These are phyloP conservation scores for Thermomyces lanuginosus DNA, from an alignment of 2,329 filamentous ascomycete species.

Conservation along the genomic window DNA sequence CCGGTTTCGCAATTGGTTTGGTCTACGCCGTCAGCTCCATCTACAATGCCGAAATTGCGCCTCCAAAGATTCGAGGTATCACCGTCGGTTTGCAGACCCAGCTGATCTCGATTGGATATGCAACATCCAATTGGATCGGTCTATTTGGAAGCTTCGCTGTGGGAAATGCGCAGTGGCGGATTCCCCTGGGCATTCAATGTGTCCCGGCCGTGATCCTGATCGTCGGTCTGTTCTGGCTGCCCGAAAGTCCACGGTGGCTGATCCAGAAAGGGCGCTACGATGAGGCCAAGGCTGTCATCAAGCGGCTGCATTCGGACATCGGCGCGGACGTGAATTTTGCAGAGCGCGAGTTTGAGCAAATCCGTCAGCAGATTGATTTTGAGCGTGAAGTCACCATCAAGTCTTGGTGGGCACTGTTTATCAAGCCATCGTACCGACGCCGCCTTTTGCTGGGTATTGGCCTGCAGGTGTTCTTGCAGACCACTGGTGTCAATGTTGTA, in stretches of 20 bases:
- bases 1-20: constrained; percentile 54
- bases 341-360: constrained; percentile 14
- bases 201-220: constrained; percentile 39
- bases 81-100: constrained; percentile 48
- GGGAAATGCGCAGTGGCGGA: constrained; percentile 41
- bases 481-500: constrained; percentile 16
- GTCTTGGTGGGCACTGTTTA: constrained; percentile 13
- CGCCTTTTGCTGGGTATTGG: constrained; percentile 15
- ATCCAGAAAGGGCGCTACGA: constrained; percentile 40
- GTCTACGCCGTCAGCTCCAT: constrained; percentile 6
- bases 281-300: constrained; percentile 9
- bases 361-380: constrained; percentile 14
- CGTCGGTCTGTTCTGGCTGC: constrained; percentile 41
- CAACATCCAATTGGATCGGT: constrained; percentile 49
- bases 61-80: constrained; percentile 38
- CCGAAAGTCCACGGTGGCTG: constrained; percentile 48
- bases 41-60: constrained; percentile 34
- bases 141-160: constrained; percentile 44
- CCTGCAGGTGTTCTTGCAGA: constrained; percentile 16
- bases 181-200: constrained; percentile 49
- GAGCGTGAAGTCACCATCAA: constrained; percentile 8
- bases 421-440: constrained; percentile 12
- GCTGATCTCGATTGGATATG: constrained; percentile 56
- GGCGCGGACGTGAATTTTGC: constrained; percentile 12
- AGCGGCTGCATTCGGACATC: constrained; percentile 10